Conservation (phyloP, 2,329 filamentous ascomycete species). For the Arthrobotrys pseudoclavata region DNA sequence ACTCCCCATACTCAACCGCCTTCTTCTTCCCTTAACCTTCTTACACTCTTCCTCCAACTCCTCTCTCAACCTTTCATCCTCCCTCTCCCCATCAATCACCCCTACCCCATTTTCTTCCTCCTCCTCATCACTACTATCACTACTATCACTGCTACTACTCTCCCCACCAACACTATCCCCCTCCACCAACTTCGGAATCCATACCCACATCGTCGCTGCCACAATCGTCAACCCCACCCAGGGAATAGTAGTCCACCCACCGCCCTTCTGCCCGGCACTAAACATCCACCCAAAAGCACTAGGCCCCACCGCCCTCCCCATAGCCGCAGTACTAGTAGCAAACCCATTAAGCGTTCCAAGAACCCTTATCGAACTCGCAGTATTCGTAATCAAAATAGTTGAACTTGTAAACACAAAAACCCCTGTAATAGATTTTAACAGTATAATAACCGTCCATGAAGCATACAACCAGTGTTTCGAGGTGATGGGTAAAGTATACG, state of each 20-base stretch:
- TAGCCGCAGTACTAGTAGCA: constrained; percentile 83
- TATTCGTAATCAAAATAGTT: constrained; percentile 92
- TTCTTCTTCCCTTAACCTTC: constrained; percentile 8
- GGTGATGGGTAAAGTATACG: constrained; percentile 77
- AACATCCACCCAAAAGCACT: constrained; percentile 68
- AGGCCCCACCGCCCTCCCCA: constrained; percentile 84
- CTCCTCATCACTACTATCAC: constrained; percentile 22
- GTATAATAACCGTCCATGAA: constrained; percentile 75
- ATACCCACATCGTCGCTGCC: constrained; percentile 42
- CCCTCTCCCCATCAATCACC: constrained; percentile 10
- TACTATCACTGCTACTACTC: constrained; percentile 19
- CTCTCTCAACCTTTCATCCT: neutral
- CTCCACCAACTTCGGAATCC: constrained; percentile 48
- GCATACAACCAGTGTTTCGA: constrained; percentile 71
- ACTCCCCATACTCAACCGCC: constrained; percentile 48
- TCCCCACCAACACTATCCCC: constrained; percentile 25
- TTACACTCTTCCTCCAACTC: constrained; percentile 15
- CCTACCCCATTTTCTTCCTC: neutral
- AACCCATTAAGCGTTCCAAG: constrained; percentile 92
- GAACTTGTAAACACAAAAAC: constrained; percentile 91
- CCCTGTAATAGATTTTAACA: constrained; percentile 79
- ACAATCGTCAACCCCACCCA: constrained; percentile 43
- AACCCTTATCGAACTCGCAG: constrained; percentile 79
- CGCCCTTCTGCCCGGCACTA: constrained; percentile 36
- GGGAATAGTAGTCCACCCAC: constrained; percentile 37